Conservation (phyloP, 495 filamentous ascomycete species). For the Aspergillus diversus region DNA sequence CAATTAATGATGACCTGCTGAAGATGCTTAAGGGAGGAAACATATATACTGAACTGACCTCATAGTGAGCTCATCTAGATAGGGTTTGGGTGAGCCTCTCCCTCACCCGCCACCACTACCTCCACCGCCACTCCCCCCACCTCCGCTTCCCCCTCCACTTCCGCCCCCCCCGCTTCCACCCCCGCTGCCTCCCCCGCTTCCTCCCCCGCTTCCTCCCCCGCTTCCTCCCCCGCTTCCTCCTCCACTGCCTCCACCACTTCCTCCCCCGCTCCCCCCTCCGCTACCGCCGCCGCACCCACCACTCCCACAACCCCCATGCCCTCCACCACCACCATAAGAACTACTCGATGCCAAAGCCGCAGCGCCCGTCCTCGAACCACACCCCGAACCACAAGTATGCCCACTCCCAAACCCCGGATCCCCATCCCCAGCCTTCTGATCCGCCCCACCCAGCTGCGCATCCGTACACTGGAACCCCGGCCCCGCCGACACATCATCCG, state of each 20-base stretch:
- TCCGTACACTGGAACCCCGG: conserved; percentile 11
- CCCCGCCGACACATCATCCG: neutral
- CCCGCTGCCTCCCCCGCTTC: neutral
- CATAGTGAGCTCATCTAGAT: conserved; percentile 3
- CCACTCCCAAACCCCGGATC: neutral
- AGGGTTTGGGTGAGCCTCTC: too few species aligned
- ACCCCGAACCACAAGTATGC: conserved; percentile 14
- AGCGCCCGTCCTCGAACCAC: neutral
- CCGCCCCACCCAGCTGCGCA: conserved; percentile 7
- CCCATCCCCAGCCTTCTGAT: conserved; percentile 8
- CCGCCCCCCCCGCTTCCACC: neutral
- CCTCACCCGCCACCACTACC: conserved; percentile 4
- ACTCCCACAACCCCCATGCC: neutral
- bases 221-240: neutral
- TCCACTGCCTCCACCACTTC: neutral
- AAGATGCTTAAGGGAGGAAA: neutral
- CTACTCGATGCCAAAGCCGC: neutral
- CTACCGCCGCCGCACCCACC: neutral
- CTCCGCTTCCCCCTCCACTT: neutral
- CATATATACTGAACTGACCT: neutral
- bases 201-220: neutral
- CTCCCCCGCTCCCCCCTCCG: neutral
- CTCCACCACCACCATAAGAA: neutral
- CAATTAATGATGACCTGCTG: neutral
- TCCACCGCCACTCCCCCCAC: neutral